Evolutionary conservation across 2,329 filamentous ascomycete species (phyloP), one percentile per base, ranked within the genome.

Genomic region (Aspergillus candidus): DNA sequence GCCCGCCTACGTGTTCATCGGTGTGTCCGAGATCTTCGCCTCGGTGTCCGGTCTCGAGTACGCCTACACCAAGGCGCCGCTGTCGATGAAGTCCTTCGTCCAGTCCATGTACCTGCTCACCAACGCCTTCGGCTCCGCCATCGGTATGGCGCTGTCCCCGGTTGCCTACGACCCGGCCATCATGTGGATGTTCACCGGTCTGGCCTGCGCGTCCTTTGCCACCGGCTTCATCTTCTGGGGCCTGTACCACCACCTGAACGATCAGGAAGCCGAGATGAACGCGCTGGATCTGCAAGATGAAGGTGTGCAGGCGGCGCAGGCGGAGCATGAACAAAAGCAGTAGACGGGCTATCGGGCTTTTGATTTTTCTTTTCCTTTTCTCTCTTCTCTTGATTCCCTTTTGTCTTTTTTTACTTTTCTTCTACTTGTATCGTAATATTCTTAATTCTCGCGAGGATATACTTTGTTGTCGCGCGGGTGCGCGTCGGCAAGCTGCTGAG

Each of bases 1-100:
- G 4, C 69, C 69, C 2, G 68, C 68, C 29, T 71, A 73, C 52
- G 49, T 72, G 35, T 58, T 72, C 47, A 71, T 72, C 44, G 68
- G 68, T 60, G 42, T 72, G 11, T 70, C 76, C 2, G 81, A 84
- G 59, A 74, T 77, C 46, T 70, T 80, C 44, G 79, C 80, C 37
- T 82, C 78, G 10, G 80, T 87, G 48, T 84, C 83, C 1, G 79
- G 79, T 48, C 74, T 85, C 10, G 84, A 88, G 61, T 86, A 87
- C 53, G 83, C 82, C 13, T 87, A 82, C 66, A 85, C 82, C 57
- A 86, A 87, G 65, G 83, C 84, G 0, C 83, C 83, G 2, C 75
- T 76, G 34, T 79, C 73, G 60, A 85, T 87, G 82, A 78, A 82
- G 61, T 79, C 77, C 0, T 79, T 77, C 11, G 75, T 82, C 22